A percentile compares a stretch with the other conserved stretches of the same genome.
phyloP scores from a whole-genome alignment of 1,284 basidiomycete species.

The Austroboletus olivaceoglutinosus region DNA sequence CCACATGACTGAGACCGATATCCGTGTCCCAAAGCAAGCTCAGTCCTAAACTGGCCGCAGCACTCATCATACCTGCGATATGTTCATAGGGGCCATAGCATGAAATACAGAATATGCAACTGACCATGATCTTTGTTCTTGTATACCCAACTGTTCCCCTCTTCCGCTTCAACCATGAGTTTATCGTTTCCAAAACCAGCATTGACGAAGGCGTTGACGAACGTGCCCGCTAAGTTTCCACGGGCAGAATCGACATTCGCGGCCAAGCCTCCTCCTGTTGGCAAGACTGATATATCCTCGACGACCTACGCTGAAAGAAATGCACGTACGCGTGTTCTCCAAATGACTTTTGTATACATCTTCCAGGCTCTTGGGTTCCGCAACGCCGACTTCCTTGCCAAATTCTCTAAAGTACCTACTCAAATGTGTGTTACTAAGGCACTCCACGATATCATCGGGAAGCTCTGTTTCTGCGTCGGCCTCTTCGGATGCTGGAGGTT shows the following conservation, averaged over 20 bases:
- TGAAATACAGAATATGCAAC: slow-evolving; percentile 16
- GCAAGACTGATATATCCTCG: slow-evolving; percentile 3
- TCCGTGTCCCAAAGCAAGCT: slow-evolving; percentile 97
- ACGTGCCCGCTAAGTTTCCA: slow-evolving; percentile 93
- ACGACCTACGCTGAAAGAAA: not conserved
- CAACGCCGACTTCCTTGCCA: slow-evolving; percentile 92
- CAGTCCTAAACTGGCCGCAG: slow-evolving; percentile 91
- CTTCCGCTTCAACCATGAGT: slow-evolving; percentile 94
- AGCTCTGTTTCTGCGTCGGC: slow-evolving; percentile 66
- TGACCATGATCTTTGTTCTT: slow-evolving; percentile 97
- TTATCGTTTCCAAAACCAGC: slow-evolving; percentile 99
- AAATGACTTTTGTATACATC: slow-evolving; percentile 98
- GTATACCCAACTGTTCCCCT: slow-evolving; percentile 98
- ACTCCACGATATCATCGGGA: slow-evolving; percentile 81
- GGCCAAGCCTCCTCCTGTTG: slow-evolving; percentile 55
- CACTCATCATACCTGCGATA: slow-evolving; percentile 86
- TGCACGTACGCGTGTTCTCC: slow-evolving; percentile 74
- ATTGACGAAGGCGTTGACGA: slow-evolving; percentile 99
- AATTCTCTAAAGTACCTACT: slow-evolving; percentile 87
- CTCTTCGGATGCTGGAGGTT: slow-evolving; percentile 51
- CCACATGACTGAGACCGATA: slow-evolving; percentile 89
- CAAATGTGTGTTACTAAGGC: slow-evolving; percentile 82
- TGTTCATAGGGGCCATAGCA: slow-evolving; percentile 7
- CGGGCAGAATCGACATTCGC: slow-evolving; percentile 90
- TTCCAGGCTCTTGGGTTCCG: slow-evolving; percentile 88